Conservation (phyloP, 139 green algal species). For the Chlamydomonas incerta region DNA sequence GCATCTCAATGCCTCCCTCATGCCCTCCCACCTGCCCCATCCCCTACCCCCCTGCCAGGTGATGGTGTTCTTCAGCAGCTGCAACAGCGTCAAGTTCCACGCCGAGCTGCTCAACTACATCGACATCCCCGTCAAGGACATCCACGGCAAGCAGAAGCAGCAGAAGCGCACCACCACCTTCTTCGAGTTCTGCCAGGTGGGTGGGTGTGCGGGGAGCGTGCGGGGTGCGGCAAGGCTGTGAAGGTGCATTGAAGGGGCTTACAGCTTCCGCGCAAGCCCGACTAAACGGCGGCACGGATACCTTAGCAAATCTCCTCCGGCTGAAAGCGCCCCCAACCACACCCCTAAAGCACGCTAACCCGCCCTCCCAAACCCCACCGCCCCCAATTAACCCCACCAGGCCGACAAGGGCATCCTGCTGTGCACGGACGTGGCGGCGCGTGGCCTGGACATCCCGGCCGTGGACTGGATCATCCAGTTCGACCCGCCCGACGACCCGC, state of each 20-base stretch:
- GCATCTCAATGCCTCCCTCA: too few species aligned
- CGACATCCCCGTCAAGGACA: constrained; percentile 95
- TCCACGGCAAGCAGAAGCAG: constrained; percentile 99
- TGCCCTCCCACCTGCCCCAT: too few species aligned
- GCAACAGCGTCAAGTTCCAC: constrained; percentile 96
- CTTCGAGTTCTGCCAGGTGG: constrained; percentile 94
- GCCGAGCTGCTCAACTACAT: constrained; percentile 99
- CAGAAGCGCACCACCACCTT: constrained; percentile 96
- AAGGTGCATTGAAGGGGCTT: background rate
- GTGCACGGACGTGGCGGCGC: constrained; percentile 98
- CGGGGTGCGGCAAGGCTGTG: too few species aligned
- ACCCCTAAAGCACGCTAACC: too few species aligned
- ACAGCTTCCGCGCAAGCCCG: too few species aligned
- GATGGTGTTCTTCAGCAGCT: constrained; percentile 99
- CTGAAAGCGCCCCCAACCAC: too few species aligned
- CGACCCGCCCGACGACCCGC: constrained; percentile 96
- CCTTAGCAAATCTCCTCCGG: too few species aligned
- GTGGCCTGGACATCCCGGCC: constrained; percentile 96
- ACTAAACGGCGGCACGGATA: too few species aligned
- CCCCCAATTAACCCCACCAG: background rate
- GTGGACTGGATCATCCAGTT: constrained; percentile 99
- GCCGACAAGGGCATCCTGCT: constrained; percentile 92
- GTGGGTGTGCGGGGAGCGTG: background rate
- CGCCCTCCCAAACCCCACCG: too few species aligned
- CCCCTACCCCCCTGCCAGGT: constrained; percentile 72